phyloP scores from a whole-genome alignment of 2,329 filamentous ascomycete genomes.

The Berkeleyomyces basicola region DNA sequence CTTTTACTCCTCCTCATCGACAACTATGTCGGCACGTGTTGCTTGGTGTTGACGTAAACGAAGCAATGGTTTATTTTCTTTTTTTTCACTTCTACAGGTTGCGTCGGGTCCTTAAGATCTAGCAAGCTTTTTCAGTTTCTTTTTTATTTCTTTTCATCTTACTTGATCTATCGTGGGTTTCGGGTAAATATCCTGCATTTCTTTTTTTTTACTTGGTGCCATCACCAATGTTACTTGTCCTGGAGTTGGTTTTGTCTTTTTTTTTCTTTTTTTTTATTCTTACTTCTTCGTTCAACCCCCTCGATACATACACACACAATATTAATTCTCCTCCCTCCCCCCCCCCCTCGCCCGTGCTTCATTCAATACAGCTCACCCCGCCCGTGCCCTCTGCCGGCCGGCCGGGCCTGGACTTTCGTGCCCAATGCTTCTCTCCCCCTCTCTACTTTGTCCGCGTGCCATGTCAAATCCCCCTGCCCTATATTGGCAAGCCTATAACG shows the following conservation, averaged over 20 bases:
- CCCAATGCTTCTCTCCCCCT: background rate
- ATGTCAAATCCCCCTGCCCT: too few species aligned
- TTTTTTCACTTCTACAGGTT: background rate
- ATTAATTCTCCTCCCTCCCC: background rate
- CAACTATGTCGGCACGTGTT: background rate
- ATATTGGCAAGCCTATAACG: too few species aligned
- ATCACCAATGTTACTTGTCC: background rate
- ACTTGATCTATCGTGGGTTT: background rate
- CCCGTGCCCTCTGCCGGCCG: background rate
- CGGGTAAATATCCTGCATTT: background rate
- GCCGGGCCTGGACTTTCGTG: background rate
- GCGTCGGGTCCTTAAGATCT: background rate
- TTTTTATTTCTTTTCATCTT: background rate
- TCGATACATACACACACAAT: background rate
- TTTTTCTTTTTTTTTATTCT: background rate
- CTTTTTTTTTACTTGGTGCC: background rate
- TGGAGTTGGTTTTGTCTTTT: background rate
- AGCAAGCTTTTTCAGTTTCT: background rate
- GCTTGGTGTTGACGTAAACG: background rate
- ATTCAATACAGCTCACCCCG: background rate
- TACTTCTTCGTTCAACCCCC: background rate
- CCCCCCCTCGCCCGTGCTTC: background rate
- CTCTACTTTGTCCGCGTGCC: background rate
- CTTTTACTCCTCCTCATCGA: background rate
- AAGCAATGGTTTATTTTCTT: background rate